Conservation (phyloP, 78 protist genomes). For the Reticulomyxa filosa region DNA sequence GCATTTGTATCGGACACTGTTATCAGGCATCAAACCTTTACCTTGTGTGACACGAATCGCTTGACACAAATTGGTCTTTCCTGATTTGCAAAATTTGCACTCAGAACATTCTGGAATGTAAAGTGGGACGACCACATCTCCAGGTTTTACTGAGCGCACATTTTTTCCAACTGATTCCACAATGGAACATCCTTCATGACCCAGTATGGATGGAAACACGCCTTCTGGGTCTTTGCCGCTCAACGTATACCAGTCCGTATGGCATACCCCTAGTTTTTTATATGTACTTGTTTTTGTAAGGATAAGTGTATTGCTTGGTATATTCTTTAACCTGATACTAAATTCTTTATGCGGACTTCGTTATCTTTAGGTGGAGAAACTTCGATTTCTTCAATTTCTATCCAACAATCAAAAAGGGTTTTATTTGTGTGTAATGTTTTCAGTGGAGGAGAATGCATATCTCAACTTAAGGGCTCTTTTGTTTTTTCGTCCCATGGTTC, state of each 20-base stretch:
- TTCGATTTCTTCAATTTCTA: no score
- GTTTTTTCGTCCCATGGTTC: neutral
- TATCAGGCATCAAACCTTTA: neutral
- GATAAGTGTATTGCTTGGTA: no score
- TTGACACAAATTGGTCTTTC: constrained; percentile 5
- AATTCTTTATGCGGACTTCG: constrained; percentile 5
- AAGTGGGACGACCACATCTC: neutral
- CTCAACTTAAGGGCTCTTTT: no score
- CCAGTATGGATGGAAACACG: constrained; percentile 11
- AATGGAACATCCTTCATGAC: constrained; percentile 5
- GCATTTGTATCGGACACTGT: neutral
- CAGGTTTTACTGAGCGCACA: neutral
- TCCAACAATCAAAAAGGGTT: no score
- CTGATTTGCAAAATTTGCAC: neutral
- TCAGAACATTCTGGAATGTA: neutral
- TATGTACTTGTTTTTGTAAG: no score
- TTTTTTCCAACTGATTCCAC: neutral
- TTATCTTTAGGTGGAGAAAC: neutral
- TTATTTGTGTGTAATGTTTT: no score
- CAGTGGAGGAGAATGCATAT: no score
- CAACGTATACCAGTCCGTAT: constrained; percentile 8
- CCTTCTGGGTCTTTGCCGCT: constrained; percentile 14
- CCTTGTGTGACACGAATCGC: neutral
- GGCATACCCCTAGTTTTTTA: constrained; percentile 13
- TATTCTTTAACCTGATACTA: no score